A percentile compares a stretch with the other conserved stretches of the same genome.
Evolutionary conservation across 345 rosid genomes (phyloP).

Genomic region (Euphorbia peplus): DNA sequence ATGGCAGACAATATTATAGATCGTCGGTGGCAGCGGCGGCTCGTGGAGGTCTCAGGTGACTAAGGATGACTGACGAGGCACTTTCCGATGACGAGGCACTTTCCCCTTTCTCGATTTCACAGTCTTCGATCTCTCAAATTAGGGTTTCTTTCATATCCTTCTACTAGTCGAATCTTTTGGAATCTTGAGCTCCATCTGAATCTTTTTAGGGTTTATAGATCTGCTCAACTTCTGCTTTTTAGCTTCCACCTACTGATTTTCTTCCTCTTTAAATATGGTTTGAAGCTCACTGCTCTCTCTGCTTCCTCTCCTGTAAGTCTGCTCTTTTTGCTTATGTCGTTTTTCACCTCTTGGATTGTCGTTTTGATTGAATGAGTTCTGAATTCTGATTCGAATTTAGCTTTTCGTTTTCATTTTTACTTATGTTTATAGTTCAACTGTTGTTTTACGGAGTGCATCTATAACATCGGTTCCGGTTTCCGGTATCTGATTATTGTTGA

Average conservation of each 20-base stretch:
- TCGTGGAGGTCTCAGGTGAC: too few species aligned
- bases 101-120: conserved; percentile 35
- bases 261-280: conserved; percentile 52
- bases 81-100: too few species aligned
- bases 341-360: background rate
- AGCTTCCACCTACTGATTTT: conserved; percentile 24
- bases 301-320: conserved; percentile 87
- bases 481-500: background rate
- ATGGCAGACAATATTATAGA: too few species aligned
- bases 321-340: background rate
- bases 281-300: conserved; percentile 89
- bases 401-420: background rate
- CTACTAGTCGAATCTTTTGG: conserved; percentile 17
- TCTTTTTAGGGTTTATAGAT: conserved; percentile 51
- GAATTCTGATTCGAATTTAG: background rate
- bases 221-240: conserved; percentile 29
- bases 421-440: conserved; percentile 1
- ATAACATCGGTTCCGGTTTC: background rate
- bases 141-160: conserved; percentile 37
- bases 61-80: too few species aligned
- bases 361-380: background rate
- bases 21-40: too few species aligned
- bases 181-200: conserved; percentile 4
- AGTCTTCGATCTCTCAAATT: conserved; percentile 29
- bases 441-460: background rate